Conservation (phyloP, 805 yeast genomes). For the Cyberlindnera euphorbiae region DNA sequence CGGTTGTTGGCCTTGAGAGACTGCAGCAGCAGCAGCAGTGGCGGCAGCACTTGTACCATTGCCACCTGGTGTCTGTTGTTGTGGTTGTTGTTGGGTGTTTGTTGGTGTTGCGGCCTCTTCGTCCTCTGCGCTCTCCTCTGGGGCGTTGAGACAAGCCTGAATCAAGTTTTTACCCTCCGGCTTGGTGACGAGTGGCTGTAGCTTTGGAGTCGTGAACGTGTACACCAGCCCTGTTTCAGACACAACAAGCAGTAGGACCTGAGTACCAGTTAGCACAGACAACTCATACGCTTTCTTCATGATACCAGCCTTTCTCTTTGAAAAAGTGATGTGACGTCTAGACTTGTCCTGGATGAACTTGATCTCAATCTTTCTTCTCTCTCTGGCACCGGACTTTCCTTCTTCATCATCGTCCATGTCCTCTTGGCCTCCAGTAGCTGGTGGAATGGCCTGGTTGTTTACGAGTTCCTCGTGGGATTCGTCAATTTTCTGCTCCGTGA, state of each 20-base stretch:
- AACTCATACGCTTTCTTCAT: conserved; percentile 99
- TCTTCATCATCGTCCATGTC: conserved; percentile 45
- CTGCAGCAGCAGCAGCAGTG: conserved; percentile 13
- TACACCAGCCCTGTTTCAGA: conserved; percentile 98
- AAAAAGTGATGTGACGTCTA: conserved; percentile 95
- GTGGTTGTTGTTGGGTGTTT: conserved; percentile 27
- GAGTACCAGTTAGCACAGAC: conserved; percentile 95
- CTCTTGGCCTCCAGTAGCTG: conserved; percentile 14
- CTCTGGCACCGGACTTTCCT: conserved; percentile 42
- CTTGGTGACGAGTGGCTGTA: conserved; percentile 95
- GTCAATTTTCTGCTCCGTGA: conserved; percentile 23
- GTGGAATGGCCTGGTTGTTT: conserved; percentile 6
- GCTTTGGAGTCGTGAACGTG: conserved; percentile 97
- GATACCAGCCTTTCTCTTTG: conserved; percentile 97
- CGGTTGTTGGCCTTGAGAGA: conserved; percentile 16
- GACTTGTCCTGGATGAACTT: conserved; percentile 97
- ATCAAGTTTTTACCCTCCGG: conserved; percentile 95
- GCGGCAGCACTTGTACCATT: conserved; percentile 15
- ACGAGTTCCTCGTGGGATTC: conserved; percentile 23
- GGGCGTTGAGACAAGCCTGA: conserved; percentile 95
- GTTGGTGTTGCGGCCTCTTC: conserved; percentile 34
- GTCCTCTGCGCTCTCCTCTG: conserved; percentile 62
- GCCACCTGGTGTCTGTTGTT: conserved; percentile 18
- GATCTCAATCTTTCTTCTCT: conserved; percentile 89
- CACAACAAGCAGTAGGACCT: conserved; percentile 88